Conservation (phyloP, 306 rosid genomes). For the Glycine tomentella region DNA sequence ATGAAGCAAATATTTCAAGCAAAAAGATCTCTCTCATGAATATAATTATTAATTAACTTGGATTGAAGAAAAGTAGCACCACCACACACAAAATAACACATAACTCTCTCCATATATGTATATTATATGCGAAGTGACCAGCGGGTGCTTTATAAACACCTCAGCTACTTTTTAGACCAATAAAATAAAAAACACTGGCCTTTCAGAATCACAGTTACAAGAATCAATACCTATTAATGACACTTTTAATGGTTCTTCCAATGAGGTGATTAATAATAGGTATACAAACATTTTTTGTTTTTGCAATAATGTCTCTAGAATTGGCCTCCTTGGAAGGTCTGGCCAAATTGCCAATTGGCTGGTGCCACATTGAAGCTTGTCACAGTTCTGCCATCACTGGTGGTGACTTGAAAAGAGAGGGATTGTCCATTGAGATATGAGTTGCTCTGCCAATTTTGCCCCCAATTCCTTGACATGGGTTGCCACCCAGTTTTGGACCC, state of each 20-base stretch:
- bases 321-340: constrained; percentile 77
- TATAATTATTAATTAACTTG: not conserved
- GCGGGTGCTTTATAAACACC: constrained; percentile 59
- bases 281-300: constrained; percentile 27
- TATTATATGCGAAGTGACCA: constrained; percentile 44
- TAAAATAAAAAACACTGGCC: constrained; percentile 51
- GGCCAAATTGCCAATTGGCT: constrained; percentile 84
- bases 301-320: constrained; percentile 45
- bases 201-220: constrained; percentile 43
- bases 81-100: constrained; percentile 34
- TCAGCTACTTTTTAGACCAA: constrained; percentile 56
- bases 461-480: constrained; percentile 92
- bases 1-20: constrained; percentile 20
- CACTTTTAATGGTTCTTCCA: not conserved
- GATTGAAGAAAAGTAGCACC: constrained; percentile 36
- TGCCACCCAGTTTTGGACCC: constrained; percentile 87
- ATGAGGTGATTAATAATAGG: constrained; percentile 23
- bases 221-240: constrained; percentile 34
- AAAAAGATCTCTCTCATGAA: constrained; percentile 28
- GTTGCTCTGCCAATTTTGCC: constrained; percentile 96
- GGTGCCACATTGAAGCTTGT: constrained; percentile 71
- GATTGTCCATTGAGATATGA: constrained; percentile 78
- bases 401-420: constrained; percentile 86
- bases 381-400: constrained; percentile 81
- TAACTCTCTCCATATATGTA: constrained; percentile 34